A percentile compares a stretch with the other conserved stretches of the same genome.
phyloP scores from a whole-genome alignment of 2,329 filamentous ascomycete species.

The Penicillium sp. region DNA sequence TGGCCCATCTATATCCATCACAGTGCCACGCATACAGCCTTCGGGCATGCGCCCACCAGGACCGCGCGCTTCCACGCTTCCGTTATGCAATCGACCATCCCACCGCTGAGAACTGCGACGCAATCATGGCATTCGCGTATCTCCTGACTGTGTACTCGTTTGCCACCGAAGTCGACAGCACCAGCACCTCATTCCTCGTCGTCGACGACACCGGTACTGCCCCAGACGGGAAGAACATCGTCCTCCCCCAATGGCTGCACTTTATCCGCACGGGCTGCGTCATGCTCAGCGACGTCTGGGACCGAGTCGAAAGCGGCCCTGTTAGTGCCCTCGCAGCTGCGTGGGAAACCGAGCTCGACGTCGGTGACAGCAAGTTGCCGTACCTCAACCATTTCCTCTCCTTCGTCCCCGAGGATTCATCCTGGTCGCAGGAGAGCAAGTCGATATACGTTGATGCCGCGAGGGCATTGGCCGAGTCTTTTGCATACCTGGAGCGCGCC shows the following conservation, averaged over 20 bases:
- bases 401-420: conserved; percentile 3
- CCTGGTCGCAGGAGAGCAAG: conserved; percentile 1
- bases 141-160: conserved; percentile 22
- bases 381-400: conserved; percentile 10
- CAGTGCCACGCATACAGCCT: conserved; percentile 16
- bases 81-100: conserved; percentile 17
- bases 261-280: conserved; percentile 24
- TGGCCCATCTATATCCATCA: conserved; percentile 29
- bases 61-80: conserved; percentile 28
- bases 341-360: conserved; percentile 29
- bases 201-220: not conserved
- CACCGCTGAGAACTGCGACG: conserved; percentile 17
- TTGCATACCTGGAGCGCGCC: conserved; percentile 8
- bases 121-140: conserved; percentile 19
- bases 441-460: conserved; percentile 8
- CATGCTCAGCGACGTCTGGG: conserved; percentile 25
- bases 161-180: conserved; percentile 15
- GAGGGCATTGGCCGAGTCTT: conserved; percentile 7
- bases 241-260: conserved; percentile 20
- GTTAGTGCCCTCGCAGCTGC: conserved; percentile 18
- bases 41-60: conserved; percentile 17
- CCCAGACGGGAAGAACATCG: not conserved
- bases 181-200: conserved; percentile 21
- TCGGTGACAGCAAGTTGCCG: conserved; percentile 4
- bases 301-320: conserved; percentile 14